These are phyloP conservation scores for Pythium sp. DNA, from an alignment of 352 stramenopile species.

Conservation along the genomic window DNA sequence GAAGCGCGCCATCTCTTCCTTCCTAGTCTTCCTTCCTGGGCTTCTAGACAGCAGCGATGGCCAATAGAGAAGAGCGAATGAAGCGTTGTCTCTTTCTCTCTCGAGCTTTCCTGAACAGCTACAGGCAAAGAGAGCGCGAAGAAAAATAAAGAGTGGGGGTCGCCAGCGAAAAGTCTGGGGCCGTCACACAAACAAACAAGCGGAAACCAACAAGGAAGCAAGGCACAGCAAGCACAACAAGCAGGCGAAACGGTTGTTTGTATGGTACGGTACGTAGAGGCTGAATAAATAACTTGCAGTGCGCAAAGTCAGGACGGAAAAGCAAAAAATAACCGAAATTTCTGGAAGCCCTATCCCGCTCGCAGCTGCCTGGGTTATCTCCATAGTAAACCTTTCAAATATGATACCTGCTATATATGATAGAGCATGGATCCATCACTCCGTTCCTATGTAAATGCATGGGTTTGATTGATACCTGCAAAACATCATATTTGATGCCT, in stretches of 20 bases:
- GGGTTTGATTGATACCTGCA: too few species aligned
- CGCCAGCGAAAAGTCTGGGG: background rate
- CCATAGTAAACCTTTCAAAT: too few species aligned
- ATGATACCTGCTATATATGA: too few species aligned
- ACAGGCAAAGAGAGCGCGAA: constrained; percentile 11
- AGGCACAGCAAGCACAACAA: background rate
- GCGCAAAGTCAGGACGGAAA: background rate
- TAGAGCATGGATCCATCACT: too few species aligned
- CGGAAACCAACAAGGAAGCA: background rate
- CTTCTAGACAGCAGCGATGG: background rate
- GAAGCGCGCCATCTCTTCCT: constrained; percentile 3
- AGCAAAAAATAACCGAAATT: background rate
- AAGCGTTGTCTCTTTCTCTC: constrained; percentile 1
- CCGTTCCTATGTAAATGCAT: too few species aligned
- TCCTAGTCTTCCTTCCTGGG: background rate
- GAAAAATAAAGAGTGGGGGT: constrained; percentile 18
- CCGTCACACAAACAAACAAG: background rate
- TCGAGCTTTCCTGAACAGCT: background rate
- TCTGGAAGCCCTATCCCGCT: background rate
- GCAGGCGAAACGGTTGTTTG: background rate
- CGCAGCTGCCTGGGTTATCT: background rate
- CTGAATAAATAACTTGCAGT: background rate
- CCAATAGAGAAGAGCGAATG: background rate
- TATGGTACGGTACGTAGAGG: background rate
- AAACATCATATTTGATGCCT: too few species aligned